Evolutionary conservation across 2,329 filamentous ascomycete species (phyloP).

Genomic region (Tolypocladium amazonense): DNA sequence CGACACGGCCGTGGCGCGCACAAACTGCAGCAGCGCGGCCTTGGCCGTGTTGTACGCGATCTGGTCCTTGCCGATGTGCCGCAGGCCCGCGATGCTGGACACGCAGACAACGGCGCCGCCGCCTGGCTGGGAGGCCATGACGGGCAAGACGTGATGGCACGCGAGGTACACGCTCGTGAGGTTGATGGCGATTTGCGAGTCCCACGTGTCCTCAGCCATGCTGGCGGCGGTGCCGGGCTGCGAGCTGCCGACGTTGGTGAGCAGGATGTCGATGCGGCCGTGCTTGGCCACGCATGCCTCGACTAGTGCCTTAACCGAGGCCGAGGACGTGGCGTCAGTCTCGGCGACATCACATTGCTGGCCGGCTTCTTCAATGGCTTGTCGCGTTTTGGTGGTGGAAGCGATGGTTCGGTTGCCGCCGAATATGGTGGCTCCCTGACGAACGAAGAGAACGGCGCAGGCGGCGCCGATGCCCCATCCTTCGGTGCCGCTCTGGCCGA

Average conservation of each 20-base stretch:
- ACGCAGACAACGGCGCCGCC: neutral
- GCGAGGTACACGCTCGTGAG: neutral
- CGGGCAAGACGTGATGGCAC: neutral
- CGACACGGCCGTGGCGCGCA: neutral
- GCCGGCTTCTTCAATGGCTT: neutral
- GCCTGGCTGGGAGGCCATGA: neutral
- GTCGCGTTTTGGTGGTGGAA: neutral
- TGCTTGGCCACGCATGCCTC: conserved; percentile 39
- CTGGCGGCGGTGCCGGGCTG: conserved; percentile 39
- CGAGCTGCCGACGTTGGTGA: conserved; percentile 50
- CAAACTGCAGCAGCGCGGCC: neutral
- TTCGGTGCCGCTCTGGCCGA: conserved; percentile 30
- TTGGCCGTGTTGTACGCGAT: neutral
- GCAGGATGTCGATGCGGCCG: conserved; percentile 46
- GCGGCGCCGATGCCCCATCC: conserved; percentile 42
- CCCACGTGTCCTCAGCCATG: neutral
- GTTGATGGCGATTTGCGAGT: neutral
- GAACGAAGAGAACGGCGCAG: conserved; percentile 25
- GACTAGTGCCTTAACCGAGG: conserved; percentile 22
- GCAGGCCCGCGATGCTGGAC: neutral
- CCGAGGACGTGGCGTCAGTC: neutral
- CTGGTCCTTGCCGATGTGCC: neutral
- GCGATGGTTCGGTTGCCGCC: neutral
- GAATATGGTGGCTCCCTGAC: neutral
- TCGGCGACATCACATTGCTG: neutral